Percentiles rank a stretch among this genome's conserved stretches.
Conservation (phyloP, 2,329 filamentous ascomycete genomes). For the Lizonia empirigonia region DNA sequence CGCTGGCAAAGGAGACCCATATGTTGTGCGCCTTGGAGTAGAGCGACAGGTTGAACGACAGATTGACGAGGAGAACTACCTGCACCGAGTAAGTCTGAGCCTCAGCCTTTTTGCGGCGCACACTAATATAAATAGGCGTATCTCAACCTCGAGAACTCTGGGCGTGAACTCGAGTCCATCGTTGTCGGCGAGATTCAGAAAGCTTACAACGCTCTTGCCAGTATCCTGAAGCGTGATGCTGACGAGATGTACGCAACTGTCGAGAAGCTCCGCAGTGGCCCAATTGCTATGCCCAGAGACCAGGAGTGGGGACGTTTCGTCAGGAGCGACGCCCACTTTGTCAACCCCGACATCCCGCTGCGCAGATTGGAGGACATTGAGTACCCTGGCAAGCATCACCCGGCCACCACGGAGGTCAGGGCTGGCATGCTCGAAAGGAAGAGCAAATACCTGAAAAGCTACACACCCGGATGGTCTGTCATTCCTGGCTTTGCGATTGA, state of each 20-base stretch:
- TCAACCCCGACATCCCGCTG: constrained; percentile 81
- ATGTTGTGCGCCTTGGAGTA: constrained; percentile 81
- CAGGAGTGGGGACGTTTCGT: constrained; percentile 89
- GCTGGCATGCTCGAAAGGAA: constrained; percentile 94
- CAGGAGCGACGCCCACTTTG: constrained; percentile 78
- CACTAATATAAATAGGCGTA: constrained; percentile 68
- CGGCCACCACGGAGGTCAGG: constrained; percentile 80
- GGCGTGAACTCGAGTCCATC: constrained; percentile 92
- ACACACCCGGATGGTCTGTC: constrained; percentile 88
- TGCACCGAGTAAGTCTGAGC: constrained; percentile 73
- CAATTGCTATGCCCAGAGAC: constrained; percentile 92
- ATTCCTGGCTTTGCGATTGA: not conserved
- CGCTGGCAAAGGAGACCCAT: constrained; percentile 89
- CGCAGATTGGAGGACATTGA: constrained; percentile 81
- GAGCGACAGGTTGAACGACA: constrained; percentile 91
- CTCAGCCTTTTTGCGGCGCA: constrained; percentile 8
- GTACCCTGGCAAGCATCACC: constrained; percentile 89
- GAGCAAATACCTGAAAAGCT: constrained; percentile 98
- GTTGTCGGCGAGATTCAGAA: constrained; percentile 98
- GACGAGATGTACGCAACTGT: constrained; percentile 78
- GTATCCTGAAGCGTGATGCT: constrained; percentile 88
- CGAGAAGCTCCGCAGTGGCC: constrained; percentile 81
- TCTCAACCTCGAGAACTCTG: constrained; percentile 90
- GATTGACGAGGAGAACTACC: constrained; percentile 95
- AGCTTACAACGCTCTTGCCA: constrained; percentile 91